Evolutionary conservation across 495 filamentous ascomycete genomes (phyloP), one percentile per base, ranked within the genome.

Genomic region (Aspergillus hancockii): DNA sequence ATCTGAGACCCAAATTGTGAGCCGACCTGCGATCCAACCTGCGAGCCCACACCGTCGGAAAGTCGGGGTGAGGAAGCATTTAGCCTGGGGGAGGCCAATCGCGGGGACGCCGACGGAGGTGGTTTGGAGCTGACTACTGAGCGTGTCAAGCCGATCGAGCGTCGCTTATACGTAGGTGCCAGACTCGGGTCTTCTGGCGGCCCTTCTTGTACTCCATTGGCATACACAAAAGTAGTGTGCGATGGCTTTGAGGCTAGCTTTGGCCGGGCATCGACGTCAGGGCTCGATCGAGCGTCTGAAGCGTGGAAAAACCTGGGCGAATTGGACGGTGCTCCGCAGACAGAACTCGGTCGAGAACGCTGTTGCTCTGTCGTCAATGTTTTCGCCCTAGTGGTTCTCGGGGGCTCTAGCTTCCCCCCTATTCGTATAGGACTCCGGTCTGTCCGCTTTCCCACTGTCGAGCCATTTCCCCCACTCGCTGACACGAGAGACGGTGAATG

Each of bases 291-390:
- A n/a, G 80, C 85, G 59, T 90, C 87, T 63, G 82, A 84, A 8
- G 88, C 90, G 71, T 89, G 88, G 66, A 93, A 92, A 75, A 93
- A 92, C 71, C 86, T 88, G 31, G 87, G 83, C 5, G 83, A 67
- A 7, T 50, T 61, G 2, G 69, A 51, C 0, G 66, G 57, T 41
- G 63, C 45, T 12, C 75, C 75, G 5, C 66, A 70, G n/a, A 69
- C 69, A 0, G 75, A 74, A 41, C 65, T 69, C 5, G 70, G 69
- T 8, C 71, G 70, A 25, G 75, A 68, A 1, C 28, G 23, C 8
- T 68, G 67, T 36, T 59, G 62, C 7, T 77, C 74, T 19, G 63
- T 57, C n/a, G 66, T 67, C 52, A 77, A 46, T 6, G 69, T 73
- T 58, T 79, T 79, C 12, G 74, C 65, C 56, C 71, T 68, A 36